Evolutionary conservation across 768 basidiomycete genomes (phyloP).

Genomic region (Rubroboletus pulcherrimus): DNA sequence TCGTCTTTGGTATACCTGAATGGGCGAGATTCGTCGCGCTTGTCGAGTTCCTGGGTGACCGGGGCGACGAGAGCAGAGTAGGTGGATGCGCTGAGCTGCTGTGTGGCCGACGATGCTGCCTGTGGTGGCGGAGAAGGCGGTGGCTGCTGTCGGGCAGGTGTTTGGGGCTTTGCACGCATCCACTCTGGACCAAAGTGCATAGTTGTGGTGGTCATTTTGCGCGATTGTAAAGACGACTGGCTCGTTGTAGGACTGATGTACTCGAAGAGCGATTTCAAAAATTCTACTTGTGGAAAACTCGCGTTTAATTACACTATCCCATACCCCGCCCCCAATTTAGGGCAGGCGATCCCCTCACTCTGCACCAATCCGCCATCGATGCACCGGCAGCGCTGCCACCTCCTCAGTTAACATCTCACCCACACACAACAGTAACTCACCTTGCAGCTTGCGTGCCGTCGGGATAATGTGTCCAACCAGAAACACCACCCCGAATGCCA

Average conservation of each 20-base stretch:
- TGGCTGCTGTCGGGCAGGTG: conserved; percentile 47
- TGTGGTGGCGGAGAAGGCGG: conserved; percentile 60
- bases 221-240: conserved; percentile 5
- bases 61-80: conserved; percentile 53
- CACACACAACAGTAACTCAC: conserved; percentile 41
- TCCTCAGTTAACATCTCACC: background rate
- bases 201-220: conserved; percentile 54
- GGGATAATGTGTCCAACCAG: conserved; percentile 78
- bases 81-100: conserved; percentile 66
- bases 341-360: conserved; percentile 30
- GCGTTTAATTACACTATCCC: conserved; percentile 17
- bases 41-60: conserved; percentile 49
- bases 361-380: conserved; percentile 64
- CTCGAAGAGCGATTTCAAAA: conserved; percentile 20
- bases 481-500: conserved; percentile 69
- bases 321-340: conserved; percentile 21
- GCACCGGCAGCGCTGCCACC: conserved; percentile 58
- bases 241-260: conserved; percentile 3
- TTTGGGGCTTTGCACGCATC: conserved; percentile 80
- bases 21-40: conserved; percentile 65
- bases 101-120: conserved; percentile 33
- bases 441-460: conserved; percentile 80
- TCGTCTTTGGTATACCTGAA: conserved; percentile 87
- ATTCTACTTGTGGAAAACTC: conserved; percentile 24
- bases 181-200: conserved; percentile 93